Percentiles rank a stretch among this genome's conserved stretches.
These are phyloP conservation scores for Halophytophthora batemanensis DNA, from an alignment of 352 stramenopile species.

Conservation along the genomic window DNA sequence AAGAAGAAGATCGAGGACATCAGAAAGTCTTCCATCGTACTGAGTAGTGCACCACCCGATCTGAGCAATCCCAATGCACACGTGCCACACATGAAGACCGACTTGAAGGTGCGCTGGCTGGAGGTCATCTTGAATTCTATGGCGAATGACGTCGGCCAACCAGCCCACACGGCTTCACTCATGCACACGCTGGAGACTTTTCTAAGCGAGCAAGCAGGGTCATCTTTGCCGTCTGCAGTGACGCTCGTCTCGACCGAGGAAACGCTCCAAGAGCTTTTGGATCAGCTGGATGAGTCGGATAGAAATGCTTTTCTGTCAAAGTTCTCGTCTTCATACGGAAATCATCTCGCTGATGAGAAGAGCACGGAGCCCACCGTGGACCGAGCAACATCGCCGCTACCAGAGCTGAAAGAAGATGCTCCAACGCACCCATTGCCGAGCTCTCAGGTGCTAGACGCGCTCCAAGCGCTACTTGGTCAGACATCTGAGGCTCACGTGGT, in stretches of 20 bases:
- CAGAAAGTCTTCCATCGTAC: conserved; percentile 8
- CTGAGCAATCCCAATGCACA: conserved; percentile 29
- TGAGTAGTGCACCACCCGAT: conserved; percentile 13
- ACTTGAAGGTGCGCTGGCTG: conserved; percentile 66
- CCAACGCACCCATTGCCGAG: not conserved
- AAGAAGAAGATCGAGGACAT: conserved; percentile 30
- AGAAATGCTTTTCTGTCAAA: conserved; percentile 28
- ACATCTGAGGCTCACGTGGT: conserved; percentile 42
- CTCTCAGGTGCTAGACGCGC: conserved; percentile 27
- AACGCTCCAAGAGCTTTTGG: conserved; percentile 22
- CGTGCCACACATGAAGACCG: conserved; percentile 36
- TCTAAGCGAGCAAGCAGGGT: conserved; percentile 35
- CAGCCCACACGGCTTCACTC: conserved; percentile 40
- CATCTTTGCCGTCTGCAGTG: conserved; percentile 6
- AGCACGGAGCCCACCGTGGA: conserved; percentile 10
- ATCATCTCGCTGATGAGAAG: not conserved
- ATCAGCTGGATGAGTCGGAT: conserved; percentile 23
- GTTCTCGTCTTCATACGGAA: conserved; percentile 3
- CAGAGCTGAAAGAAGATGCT: conserved; percentile 14
- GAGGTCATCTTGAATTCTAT: conserved; percentile 44
- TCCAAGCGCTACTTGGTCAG: conserved; percentile 34
- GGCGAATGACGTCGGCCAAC: conserved; percentile 38
- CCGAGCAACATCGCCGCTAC: conserved; percentile 36
- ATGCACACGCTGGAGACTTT: conserved; percentile 50
- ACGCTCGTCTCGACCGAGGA: conserved; percentile 24